A percentile compares a stretch with the other conserved stretches of the same genome.
These are phyloP conservation scores for Trebouxia gelatinosa DNA, from an alignment of 163 green algal species.

Conservation along the genomic window DNA sequence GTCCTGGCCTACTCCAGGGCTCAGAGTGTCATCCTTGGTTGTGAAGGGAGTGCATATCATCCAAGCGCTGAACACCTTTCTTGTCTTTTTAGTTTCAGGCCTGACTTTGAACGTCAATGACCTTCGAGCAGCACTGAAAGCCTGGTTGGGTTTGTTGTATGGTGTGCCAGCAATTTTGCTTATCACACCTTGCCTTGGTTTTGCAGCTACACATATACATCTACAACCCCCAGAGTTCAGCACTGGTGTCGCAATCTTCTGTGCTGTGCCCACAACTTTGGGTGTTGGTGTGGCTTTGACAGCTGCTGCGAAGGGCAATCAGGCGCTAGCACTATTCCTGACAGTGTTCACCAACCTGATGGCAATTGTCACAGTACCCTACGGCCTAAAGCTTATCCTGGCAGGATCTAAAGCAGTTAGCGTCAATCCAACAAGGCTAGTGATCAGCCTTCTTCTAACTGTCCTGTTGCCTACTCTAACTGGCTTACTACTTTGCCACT, in stretches of 20 bases:
- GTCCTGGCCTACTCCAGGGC: conserved; percentile 34
- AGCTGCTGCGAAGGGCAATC: conserved; percentile 51
- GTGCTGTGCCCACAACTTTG: conserved; percentile 43
- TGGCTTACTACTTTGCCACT: conserved; percentile 35
- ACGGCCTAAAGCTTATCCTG: conserved; percentile 39
- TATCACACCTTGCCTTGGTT: conserved; percentile 59
- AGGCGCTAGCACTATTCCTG: conserved; percentile 60
- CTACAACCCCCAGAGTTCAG: conserved; percentile 46
- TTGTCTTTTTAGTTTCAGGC: conserved; percentile 51
- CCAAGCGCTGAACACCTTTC: conserved; percentile 45
- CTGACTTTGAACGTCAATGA: conserved; percentile 44
- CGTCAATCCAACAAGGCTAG: conserved; percentile 39
- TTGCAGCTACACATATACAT: conserved; percentile 57
- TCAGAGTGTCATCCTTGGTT: no score
- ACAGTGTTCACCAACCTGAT: conserved; percentile 64
- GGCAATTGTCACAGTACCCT: conserved; percentile 57
- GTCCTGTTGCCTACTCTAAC: conserved; percentile 53
- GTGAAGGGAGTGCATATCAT: no score
- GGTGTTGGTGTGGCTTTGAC: conserved; percentile 54
- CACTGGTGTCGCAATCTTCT: conserved; percentile 45
- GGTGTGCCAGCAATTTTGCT: conserved; percentile 58
- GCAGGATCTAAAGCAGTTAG: conserved; percentile 28
- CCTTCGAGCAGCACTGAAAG: conserved; percentile 24
- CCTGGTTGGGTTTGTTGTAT: conserved; percentile 49
- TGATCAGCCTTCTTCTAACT: conserved; percentile 57